These are phyloP conservation scores for Pisolithus thermaeus DNA, from an alignment of 1,284 basidiomycete genomes.

Conservation along the genomic window DNA sequence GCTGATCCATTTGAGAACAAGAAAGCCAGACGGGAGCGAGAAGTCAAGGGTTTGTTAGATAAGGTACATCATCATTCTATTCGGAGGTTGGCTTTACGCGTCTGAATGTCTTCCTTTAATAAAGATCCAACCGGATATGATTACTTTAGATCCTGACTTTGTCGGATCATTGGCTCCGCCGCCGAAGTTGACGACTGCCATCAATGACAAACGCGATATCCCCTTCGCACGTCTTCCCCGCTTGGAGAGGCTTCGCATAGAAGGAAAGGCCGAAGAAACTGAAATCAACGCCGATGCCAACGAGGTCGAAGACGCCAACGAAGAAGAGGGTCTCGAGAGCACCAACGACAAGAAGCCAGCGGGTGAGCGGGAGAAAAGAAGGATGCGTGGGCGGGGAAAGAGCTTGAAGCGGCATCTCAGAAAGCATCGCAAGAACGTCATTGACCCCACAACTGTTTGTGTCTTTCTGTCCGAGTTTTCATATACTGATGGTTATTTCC, in stretches of 20 bases:
- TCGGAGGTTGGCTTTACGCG: not conserved
- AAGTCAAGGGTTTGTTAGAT: slow-evolving; percentile 87
- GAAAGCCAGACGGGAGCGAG: slow-evolving; percentile 80
- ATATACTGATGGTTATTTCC: slow-evolving; percentile 3
- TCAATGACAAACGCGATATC: slow-evolving; percentile 46
- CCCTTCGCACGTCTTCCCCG: slow-evolving; percentile 71
- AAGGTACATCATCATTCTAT: slow-evolving; percentile 47
- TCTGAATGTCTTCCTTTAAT: not conserved
- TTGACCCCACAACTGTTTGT: slow-evolving; percentile 81
- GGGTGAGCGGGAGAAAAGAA: slow-evolving; percentile 67
- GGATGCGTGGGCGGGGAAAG: slow-evolving; percentile 82
- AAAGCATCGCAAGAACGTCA: slow-evolving; percentile 90
- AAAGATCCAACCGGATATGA: slow-evolving; percentile 87
- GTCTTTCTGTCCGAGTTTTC: not conserved
- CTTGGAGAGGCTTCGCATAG: slow-evolving; percentile 62
- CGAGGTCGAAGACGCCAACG: slow-evolving; percentile 34
- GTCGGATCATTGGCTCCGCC: slow-evolving; percentile 67
- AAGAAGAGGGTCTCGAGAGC: slow-evolving; percentile 29
- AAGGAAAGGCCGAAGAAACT: slow-evolving; percentile 70
- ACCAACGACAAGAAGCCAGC: slow-evolving; percentile 29
- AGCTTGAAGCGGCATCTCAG: slow-evolving; percentile 79
- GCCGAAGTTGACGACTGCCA: slow-evolving; percentile 52
- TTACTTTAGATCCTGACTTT: slow-evolving; percentile 84
- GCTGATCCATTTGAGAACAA: slow-evolving; percentile 93
- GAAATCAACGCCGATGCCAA: slow-evolving; percentile 37